Evolutionary conservation across 306 rosid species (phyloP).

Genomic region (Cercis canadensis): DNA sequence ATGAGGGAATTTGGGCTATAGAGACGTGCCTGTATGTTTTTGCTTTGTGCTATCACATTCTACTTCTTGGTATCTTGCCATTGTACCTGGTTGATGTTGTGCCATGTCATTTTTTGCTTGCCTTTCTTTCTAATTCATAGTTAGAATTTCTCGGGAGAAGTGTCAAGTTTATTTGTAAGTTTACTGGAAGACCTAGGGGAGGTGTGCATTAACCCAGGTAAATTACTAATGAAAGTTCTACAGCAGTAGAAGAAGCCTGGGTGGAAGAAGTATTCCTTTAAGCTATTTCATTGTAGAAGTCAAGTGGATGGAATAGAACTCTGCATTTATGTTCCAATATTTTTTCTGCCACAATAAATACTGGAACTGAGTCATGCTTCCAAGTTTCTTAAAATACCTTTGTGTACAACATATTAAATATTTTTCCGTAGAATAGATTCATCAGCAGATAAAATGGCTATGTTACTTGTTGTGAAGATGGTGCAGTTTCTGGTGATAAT

Average conservation of each 20-base stretch:
- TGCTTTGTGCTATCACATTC: slow-evolving; percentile 25
- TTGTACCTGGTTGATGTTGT: neutral
- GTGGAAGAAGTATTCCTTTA: neutral
- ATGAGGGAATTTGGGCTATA: neutral
- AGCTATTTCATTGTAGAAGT: too few relatives aligned
- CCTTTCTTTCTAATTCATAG: neutral
- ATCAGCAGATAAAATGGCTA: too few relatives aligned
- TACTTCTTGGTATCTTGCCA: neutral
- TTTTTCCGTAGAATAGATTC: too few relatives aligned
- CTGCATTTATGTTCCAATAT: too few relatives aligned
- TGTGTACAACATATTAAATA: too few relatives aligned
- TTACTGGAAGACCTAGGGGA: neutral
- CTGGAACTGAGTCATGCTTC: too few relatives aligned
- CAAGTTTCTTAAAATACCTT: too few relatives aligned
- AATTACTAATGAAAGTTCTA: neutral
- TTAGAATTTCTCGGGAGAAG: neutral
- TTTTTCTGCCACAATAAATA: too few relatives aligned
- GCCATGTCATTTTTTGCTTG: neutral
- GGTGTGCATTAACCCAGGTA: neutral
- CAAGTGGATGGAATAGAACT: too few relatives aligned
- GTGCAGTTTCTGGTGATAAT: too few relatives aligned
- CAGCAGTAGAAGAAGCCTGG: neutral
- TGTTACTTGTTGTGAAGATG: too few relatives aligned
- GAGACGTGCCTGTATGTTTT: slow-evolving; percentile 8
- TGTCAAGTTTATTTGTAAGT: neutral